Percentiles rank a stretch among this genome's conserved stretches.
phyloP scores from a whole-genome alignment of 192 early-diverging fungal genomes.

The Powellomyces hirtus region DNA sequence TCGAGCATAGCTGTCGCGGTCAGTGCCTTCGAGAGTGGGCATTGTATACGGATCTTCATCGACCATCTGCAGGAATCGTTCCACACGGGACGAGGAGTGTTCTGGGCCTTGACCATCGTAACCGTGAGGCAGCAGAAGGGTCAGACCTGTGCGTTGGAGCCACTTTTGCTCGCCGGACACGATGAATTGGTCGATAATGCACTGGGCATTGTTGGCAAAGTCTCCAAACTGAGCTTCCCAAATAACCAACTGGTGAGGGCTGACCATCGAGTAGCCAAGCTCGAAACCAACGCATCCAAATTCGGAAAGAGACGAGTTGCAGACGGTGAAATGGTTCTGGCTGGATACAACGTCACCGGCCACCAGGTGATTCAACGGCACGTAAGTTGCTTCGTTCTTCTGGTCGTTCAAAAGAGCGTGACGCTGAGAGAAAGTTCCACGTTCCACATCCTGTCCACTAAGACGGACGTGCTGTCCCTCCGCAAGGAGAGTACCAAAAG shows the following conservation, averaged over 20 bases:
- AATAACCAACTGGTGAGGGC: conserved; percentile 89
- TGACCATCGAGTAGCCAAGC: conserved; percentile 92
- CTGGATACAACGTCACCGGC: conserved; percentile 55
- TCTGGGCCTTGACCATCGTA: conserved; percentile 99
- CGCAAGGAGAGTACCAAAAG: conserved; percentile 85
- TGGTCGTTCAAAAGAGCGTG: conserved; percentile 97
- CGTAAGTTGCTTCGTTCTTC: conserved; percentile 76
- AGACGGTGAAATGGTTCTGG: conserved; percentile 85
- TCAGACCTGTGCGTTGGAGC: conserved; percentile 93
- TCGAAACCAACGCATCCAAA: conserved; percentile 95
- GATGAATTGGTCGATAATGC: conserved; percentile 98
- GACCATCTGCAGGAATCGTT: conserved; percentile 93
- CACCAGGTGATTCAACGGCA: conserved; percentile 82
- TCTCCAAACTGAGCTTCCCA: conserved; percentile 99
- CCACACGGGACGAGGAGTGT: conserved; percentile 93
- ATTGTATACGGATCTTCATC: conserved; percentile 87
- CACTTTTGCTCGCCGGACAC: conserved; percentile 96
- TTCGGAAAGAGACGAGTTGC: conserved; percentile 95
- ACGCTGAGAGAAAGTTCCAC: conserved; percentile 98
- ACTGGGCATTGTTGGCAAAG: conserved; percentile 96
- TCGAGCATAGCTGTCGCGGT: conserved; percentile 57
- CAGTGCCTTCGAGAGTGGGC: conserved; percentile 42
- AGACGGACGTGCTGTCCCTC: conserved; percentile 90
- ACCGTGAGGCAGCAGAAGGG: conserved; percentile 93
- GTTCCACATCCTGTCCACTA: conserved; percentile 96